A percentile compares a stretch with the other conserved stretches of the same genome.
Evolutionary conservation across 257 asterid species (phyloP).

Genomic region (Dorcoceras hygrometricum): DNA sequence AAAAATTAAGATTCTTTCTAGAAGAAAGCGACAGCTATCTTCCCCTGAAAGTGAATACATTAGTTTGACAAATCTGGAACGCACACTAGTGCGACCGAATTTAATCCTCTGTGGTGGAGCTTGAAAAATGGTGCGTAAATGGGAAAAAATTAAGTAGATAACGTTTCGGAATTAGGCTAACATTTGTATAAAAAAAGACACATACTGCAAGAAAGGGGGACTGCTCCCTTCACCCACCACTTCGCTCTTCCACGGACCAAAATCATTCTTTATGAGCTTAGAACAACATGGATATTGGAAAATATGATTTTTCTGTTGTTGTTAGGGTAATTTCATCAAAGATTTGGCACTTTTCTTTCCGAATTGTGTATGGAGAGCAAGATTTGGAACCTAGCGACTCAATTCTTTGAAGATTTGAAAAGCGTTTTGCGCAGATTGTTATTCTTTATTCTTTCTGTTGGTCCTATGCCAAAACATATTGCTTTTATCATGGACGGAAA

Average conservation of each 20-base stretch:
- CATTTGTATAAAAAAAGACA: too few relatives aligned
- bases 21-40: not conserved
- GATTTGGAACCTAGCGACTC: constrained; percentile 19
- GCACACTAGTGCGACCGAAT: too few relatives aligned
- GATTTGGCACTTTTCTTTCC: constrained; percentile 16
- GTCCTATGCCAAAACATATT: constrained; percentile 62
- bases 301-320: constrained; percentile 6
- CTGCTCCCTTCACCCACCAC: not conserved
- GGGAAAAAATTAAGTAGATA: not conserved
- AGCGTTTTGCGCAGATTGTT: constrained; percentile 37
- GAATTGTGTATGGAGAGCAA: constrained; percentile 37
- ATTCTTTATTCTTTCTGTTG: constrained; percentile 43
- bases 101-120: not conserved
- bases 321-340: constrained; percentile 31
- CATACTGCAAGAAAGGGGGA: not conserved
- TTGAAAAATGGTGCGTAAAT: not conserved
- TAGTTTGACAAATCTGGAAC: too few relatives aligned
- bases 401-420: constrained; percentile 26
- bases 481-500: constrained; percentile 91
- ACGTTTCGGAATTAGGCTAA: too few relatives aligned
- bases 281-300: not conserved
- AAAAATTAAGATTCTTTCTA: not conserved
- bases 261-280: not conserved
- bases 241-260: not conserved
- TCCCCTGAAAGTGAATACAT: not conserved